Evolutionary conservation across 768 basidiomycete species (phyloP).

Genomic region (Lactarius vividus): DNA sequence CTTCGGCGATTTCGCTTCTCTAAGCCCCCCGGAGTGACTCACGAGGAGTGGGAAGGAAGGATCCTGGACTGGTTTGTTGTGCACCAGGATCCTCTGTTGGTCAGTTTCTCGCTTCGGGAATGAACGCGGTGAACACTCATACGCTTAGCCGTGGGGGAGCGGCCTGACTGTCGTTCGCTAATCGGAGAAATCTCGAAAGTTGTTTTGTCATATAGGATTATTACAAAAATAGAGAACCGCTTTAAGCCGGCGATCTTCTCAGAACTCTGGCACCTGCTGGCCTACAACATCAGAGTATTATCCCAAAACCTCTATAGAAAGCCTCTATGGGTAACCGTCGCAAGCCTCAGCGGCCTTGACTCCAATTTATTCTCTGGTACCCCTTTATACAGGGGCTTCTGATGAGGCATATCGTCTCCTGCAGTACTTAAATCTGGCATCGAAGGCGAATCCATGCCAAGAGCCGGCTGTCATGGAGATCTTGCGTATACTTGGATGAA

Average conservation of each 20-base stretch:
- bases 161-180: too few relatives aligned
- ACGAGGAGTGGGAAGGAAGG: neutral
- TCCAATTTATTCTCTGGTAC: neutral
- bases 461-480: neutral
- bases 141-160: too few relatives aligned
- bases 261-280: too few relatives aligned
- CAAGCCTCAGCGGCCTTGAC: neutral
- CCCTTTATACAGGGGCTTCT: neutral
- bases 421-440: conserved; percentile 3
- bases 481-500: neutral
- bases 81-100: neutral
- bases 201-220: too few relatives aligned
- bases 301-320: neutral
- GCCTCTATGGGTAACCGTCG: neutral
- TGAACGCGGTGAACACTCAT: too few relatives aligned
- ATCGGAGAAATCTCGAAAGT: too few relatives aligned
- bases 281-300: neutral
- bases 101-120: neutral
- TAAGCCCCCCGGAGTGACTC: neutral
- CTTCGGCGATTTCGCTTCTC: neutral
- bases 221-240: too few relatives aligned
- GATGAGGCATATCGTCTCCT: conserved; percentile 2
- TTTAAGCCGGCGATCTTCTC: too few relatives aligned
- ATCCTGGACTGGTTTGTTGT: neutral
- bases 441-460: neutral